Base-by-base conservation (phyloP, 2,329 filamentous ascomycete species). In the Emergomyces orientalis region DNA sequence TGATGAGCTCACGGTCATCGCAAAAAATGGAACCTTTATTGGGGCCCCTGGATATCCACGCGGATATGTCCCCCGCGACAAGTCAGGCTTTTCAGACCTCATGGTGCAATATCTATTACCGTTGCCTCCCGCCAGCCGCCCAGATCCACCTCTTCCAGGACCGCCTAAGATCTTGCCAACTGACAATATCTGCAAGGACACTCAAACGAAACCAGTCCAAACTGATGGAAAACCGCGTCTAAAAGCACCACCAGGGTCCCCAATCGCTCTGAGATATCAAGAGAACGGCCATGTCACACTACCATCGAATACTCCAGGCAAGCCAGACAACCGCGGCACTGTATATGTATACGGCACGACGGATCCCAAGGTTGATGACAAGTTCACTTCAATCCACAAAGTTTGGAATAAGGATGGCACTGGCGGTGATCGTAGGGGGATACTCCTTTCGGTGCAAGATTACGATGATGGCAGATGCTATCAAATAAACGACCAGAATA, bases 381-480 rank as follows among this genome's bases (percentile, higher is more conserved):
- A 78, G 62, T 75, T 88, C 32, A 77, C 79, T 59, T 79, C 78
- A 62, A 87, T 97, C 41, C 86, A 96, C 67, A 80, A 87, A 60
- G 74, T 80, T 41, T 97, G 94, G 94, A 96, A 86, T 56, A 74
- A 81, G 22, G 86, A 90, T 63, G 92, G 92, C 65, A 88, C 83
- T 6, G 91, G 92, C 25, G 93, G 92, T 27, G 87, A 97, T 72
- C 81, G 84, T 58, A 85, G 88, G 49, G 94, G 94, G 39, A 80
- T 81, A 51, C 85, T 97, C 14, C 79, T 97, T 45, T 85, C 88
- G 0, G 88, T 85, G 0, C 86, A 90, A 68, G 86, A 89, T 78
- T 99, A 86, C 73, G 94, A 97, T 70, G 94, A 99, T 70, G 89
- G 88, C 32, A 88, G 90, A 70, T 99, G 94, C 79, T 91, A 91